These are phyloP conservation scores for Bauhinia variegata DNA, from an alignment of 306 rosid species.

Conservation along the genomic window DNA sequence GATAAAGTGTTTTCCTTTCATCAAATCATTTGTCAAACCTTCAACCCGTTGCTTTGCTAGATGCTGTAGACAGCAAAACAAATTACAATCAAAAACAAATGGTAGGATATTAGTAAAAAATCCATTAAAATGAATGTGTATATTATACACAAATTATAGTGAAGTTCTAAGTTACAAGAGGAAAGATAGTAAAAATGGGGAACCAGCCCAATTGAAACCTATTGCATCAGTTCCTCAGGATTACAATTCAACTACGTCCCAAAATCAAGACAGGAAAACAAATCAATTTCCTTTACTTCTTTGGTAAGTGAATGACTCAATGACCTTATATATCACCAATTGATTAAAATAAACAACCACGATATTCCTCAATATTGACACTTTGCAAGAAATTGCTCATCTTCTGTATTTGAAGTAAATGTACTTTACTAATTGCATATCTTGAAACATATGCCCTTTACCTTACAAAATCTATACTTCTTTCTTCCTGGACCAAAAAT, in stretches of 20 bases:
- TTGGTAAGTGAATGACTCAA: conserved; percentile 5
- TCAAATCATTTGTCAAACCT: conserved; percentile 62
- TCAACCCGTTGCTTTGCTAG: conserved; percentile 67
- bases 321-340: neutral
- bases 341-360: neutral
- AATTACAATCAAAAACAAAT: conserved; percentile 9
- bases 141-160: neutral
- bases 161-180: neutral
- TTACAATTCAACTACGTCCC: neutral
- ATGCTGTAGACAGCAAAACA: conserved; percentile 52
- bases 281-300: neutral
- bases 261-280: conserved; percentile 3
- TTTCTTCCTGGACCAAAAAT: conserved; percentile 68
- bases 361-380: neutral
- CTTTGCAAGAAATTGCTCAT: conserved; percentile 10
- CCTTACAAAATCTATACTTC: conserved; percentile 78
- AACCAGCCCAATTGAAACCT: neutral
- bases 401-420: neutral
- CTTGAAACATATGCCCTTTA: conserved; percentile 33
- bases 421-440: neutral
- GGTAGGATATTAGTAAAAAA: neutral
- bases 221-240: neutral
- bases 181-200: too few species aligned
- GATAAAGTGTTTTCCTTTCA: conserved; percentile 81
- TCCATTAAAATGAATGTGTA: neutral